Percentiles rank a stretch among this genome's conserved stretches.
phyloP scores from a whole-genome alignment of 2,329 filamentous ascomycete species.

The Microthyrium microscopicum region DNA sequence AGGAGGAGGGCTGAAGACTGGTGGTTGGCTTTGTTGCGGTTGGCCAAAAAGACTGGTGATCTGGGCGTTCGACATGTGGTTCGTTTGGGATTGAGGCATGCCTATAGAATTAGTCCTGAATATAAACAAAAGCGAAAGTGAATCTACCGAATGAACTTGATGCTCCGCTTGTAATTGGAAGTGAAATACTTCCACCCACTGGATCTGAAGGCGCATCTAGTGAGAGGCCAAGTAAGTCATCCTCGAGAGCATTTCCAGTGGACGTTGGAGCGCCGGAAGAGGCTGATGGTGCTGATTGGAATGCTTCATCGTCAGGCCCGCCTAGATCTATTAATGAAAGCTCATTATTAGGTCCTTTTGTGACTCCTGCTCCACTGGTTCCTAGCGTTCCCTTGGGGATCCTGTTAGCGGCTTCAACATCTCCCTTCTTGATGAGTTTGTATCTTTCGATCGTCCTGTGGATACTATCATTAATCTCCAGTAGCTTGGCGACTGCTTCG shows the following conservation, averaged over 20 bases:
- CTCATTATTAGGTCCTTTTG: conserved; percentile 55
- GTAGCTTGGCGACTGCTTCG: conserved; percentile 83
- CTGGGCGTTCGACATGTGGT: conserved; percentile 8
- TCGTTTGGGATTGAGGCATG: neutral
- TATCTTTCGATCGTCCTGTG: conserved; percentile 91
- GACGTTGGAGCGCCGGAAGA: conserved; percentile 25
- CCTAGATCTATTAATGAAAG: conserved; percentile 90
- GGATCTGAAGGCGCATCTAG: conserved; percentile 55
- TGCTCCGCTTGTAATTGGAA: too few species aligned
- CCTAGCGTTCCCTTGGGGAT: conserved; percentile 69
- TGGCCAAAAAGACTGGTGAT: conserved; percentile 8
- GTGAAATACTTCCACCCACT: conserved; percentile 63
- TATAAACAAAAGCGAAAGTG: neutral
- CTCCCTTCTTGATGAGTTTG: conserved; percentile 89
- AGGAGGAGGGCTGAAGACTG: conserved; percentile 2
- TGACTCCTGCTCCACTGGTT: conserved; percentile 44
- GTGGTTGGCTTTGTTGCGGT: conserved; percentile 3
- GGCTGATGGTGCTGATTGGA: conserved; percentile 19
- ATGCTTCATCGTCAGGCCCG: conserved; percentile 40
- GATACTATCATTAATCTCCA: conserved; percentile 98
- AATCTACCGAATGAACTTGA: too few species aligned
- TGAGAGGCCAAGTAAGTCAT: conserved; percentile 79
- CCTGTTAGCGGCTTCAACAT: conserved; percentile 65
- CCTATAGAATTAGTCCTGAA: neutral
- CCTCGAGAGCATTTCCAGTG: conserved; percentile 56